These are phyloP conservation scores for Fimicolochytrium jonesii DNA, from an alignment of 192 early-diverging fungal genomes.

Conservation along the genomic window DNA sequence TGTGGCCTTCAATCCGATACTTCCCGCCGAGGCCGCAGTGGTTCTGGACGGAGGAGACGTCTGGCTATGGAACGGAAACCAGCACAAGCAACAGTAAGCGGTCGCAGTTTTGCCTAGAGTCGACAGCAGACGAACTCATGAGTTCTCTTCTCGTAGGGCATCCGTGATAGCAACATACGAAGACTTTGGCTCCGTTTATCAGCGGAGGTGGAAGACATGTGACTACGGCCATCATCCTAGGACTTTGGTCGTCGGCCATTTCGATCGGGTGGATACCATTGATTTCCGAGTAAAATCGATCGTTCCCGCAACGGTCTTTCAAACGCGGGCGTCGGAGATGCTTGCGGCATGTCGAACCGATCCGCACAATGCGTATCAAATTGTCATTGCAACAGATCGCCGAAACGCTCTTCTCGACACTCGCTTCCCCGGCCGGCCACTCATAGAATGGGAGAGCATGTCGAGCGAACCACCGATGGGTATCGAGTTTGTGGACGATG, in stretches of 20 bases:
- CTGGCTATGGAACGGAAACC: conserved; percentile 11
- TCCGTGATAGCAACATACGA: not conserved
- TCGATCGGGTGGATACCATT: conserved; percentile 5
- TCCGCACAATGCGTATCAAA: not conserved
- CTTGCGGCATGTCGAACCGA: not conserved
- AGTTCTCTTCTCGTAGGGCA: not conserved
- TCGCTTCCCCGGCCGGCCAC: not conserved
- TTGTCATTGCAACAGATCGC: not conserved
- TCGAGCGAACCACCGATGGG: conserved; percentile 4
- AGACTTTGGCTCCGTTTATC: not conserved
- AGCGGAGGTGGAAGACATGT: conserved; percentile 10
- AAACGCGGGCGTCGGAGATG: not conserved
- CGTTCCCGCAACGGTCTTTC: not conserved
- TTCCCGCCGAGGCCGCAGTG: conserved; percentile 11
- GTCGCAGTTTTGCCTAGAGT: no score
- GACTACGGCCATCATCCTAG: conserved; percentile 16
- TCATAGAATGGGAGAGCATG: conserved; percentile 15
- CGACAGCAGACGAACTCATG: not conserved
- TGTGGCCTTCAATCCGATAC: conserved; percentile 15
- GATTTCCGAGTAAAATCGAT: conserved; percentile 4
- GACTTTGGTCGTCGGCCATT: conserved; percentile 4
- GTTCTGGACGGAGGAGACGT: conserved; percentile 16
- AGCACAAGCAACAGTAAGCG: not conserved
- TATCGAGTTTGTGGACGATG: not conserved
- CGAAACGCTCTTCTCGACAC: conserved; percentile 1